Base-by-base conservation (phyloP, 371 early-diverging fungal genomes). In the Dichotomocladium elegans region DNA sequence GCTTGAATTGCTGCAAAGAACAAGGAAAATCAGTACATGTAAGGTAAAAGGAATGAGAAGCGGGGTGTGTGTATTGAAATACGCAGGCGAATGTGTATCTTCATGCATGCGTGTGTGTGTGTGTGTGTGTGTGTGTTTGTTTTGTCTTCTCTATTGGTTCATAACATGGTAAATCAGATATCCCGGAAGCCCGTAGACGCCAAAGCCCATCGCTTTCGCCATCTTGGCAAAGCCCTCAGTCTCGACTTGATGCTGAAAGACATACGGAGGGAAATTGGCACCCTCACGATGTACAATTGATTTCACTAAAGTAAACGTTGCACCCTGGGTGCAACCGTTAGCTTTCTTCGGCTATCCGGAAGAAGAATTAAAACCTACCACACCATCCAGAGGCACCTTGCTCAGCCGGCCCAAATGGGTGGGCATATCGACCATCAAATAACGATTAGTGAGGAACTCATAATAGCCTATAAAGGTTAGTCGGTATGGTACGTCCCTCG, bases 181-280 rank as follows among this genome's bases (percentile, higher is more conserved):
- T 14, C 68, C 62, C 15, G 77, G 77, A 31, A 76, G 41, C 6
- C 77, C 77, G 57, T 70, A 76, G 2, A 76, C 77, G 31, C 65
- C 68, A 60, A 70, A 76, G 14, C 77, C 77, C 68, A 76, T 63
- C 1, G 74, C 74, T 54, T 84, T 87, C 24, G 88, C 87, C 61
- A 87, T 78, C 50, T 84, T 86, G n/a, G 86, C 88, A 68, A 89
- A 77, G 0, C 90, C 90, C 69, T 88, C 90, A 6, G 88, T 89
- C 61, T 89, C 88, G 7, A 88, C 81, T 52, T 81, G 79, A 60
- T 87, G 87, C 41, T 82, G 70, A 31, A 81, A 72, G 25, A 79
- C 72, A 50, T 70, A 76, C 1, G 83, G 59, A 11, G 87, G 88
- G 54, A 88, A 88, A n/a, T 67, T 74, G 41, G 83, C 79, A 14